Conservation (phyloP, 495 filamentous ascomycete species). For the Hypoxylon fragiforme region DNA sequence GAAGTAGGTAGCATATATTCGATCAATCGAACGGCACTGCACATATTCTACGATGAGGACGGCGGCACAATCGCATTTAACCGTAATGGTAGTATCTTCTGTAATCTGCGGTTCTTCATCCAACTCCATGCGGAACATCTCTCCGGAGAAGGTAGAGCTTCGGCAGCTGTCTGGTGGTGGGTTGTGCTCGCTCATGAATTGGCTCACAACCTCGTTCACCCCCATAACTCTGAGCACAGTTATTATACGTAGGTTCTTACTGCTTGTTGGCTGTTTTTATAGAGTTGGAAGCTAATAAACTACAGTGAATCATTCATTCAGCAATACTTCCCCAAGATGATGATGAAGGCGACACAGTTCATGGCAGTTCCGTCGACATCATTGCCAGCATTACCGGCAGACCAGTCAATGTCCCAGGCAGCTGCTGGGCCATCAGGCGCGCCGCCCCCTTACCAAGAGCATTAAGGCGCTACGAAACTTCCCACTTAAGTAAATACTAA, state of each 20-base stretch:
- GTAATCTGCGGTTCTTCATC: constrained; percentile 86
- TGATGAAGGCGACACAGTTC: constrained; percentile 41
- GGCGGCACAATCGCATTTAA: constrained; percentile 94
- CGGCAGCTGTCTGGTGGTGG: constrained; percentile 88
- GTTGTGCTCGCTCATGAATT: constrained; percentile 89
- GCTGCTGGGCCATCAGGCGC: constrained; percentile 7
- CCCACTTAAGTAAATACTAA: no score
- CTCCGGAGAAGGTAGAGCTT: constrained; percentile 50
- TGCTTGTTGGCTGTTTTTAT: not conserved
- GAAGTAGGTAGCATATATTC: constrained; percentile 73
- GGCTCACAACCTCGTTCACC: constrained; percentile 84
- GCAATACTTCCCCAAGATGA: constrained; percentile 53
- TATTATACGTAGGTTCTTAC: constrained; percentile 71
- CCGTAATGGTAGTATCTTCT: constrained; percentile 80
- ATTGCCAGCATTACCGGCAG: not conserved
- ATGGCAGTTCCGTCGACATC: not conserved
- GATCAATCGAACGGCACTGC: constrained; percentile 62
- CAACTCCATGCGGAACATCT: constrained; percentile 66
- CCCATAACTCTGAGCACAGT: constrained; percentile 79
- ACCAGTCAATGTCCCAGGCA: not conserved
- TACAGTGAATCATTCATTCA: constrained; percentile 55
- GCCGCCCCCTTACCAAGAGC: constrained; percentile 34
- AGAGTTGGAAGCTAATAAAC: constrained; percentile 9
- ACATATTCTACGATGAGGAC: constrained; percentile 83
- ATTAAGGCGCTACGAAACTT: not conserved